Evolutionary conservation across 2,329 filamentous ascomycete genomes (phyloP).

Genomic region (Knufia petricola): DNA sequence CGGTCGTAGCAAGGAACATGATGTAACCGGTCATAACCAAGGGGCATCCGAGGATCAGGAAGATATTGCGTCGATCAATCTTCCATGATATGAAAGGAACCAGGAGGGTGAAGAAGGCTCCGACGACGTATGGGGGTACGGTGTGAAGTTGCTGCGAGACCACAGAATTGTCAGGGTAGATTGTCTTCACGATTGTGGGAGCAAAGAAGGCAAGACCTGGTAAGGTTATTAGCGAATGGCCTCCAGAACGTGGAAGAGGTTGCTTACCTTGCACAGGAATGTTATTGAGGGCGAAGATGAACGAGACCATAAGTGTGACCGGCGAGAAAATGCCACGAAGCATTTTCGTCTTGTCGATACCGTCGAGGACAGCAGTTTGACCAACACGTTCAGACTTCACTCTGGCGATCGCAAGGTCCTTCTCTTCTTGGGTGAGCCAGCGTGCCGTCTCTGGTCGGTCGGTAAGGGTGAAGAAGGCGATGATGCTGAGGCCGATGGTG

Average conservation of each 20-base stretch:
- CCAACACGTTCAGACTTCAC: conserved; percentile 60
- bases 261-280: conserved; percentile 51
- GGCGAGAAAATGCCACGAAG: conserved; percentile 55
- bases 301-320: conserved; percentile 46
- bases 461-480: conserved; percentile 56
- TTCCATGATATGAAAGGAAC: conserved; percentile 51
- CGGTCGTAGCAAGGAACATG: conserved; percentile 54
- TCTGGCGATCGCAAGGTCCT: conserved; percentile 55
- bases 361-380: conserved; percentile 54
- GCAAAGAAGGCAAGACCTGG: conserved; percentile 58
- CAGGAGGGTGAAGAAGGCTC: conserved; percentile 54
- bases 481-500: conserved; percentile 46
- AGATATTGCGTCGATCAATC: conserved; percentile 45
- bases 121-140: conserved; percentile 61
- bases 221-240: background rate
- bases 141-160: conserved; percentile 60
- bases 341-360: conserved; percentile 50
- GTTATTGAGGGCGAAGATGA: conserved; percentile 57
- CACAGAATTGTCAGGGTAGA: conserved; percentile 50
- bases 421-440: conserved; percentile 58
- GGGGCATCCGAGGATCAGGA: conserved; percentile 48
- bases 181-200: conserved; percentile 60
- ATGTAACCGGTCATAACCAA: conserved; percentile 60
- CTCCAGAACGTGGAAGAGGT: background rate
- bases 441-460: conserved; percentile 58